Conservation (phyloP, 2,329 filamentous ascomycete species). For the Fusarium musae region DNA sequence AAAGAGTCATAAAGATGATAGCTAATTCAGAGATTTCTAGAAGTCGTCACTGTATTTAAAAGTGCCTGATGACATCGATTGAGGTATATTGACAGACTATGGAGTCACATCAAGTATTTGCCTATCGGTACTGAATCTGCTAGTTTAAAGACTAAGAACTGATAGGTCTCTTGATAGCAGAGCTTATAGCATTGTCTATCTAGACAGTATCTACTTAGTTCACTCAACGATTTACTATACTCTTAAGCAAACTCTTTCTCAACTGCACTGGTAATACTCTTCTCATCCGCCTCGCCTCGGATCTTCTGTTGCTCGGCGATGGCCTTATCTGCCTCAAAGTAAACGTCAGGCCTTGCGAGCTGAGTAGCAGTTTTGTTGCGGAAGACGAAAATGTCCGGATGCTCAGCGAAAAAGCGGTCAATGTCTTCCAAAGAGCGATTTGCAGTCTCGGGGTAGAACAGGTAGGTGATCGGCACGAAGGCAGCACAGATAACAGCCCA, state of each 20-base stretch:
- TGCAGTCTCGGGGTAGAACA: neutral
- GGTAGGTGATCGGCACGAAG: neutral
- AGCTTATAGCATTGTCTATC: neutral
- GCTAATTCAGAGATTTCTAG: rapidly evolving
- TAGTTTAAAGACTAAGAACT: neutral
- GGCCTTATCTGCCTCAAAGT: neutral
- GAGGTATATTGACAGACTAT: rapidly evolving
- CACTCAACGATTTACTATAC: neutral
- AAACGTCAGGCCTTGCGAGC: neutral
- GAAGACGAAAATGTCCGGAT: neutral
- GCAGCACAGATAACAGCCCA: neutral
- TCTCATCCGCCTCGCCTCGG: neutral
- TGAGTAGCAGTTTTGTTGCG: neutral
- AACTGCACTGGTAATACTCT: neutral
- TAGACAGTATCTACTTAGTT: rapidly evolving
- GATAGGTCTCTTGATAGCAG: rapidly evolving
- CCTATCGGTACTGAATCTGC: rapidly evolving
- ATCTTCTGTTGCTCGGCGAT: neutral
- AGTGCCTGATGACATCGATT: neutral
- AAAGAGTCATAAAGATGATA: neutral
- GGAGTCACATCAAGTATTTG: rapidly evolving
- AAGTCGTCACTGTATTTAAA: neutral
- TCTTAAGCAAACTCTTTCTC: neutral
- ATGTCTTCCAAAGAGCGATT: neutral
- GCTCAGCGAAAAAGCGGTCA: neutral